Evolutionary conservation across 2,329 filamentous ascomycete species (phyloP), one percentile per base, ranked within the genome.

Genomic region (Sclerotinia sclerotiorum): DNA sequence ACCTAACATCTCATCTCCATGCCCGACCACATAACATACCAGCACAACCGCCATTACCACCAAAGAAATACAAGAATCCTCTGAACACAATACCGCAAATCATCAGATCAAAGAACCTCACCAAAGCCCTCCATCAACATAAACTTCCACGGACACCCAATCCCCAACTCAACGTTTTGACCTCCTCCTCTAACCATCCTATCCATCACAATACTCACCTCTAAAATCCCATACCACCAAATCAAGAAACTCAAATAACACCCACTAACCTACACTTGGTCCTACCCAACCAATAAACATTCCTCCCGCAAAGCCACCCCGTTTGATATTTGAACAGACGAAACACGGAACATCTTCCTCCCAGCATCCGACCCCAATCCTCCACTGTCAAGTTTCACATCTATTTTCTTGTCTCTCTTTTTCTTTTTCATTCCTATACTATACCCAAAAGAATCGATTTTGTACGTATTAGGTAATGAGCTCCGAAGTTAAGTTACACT

Each of bases 321-420:
- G 54, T 56, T 55, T 56, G 54, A 56, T 32, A n/a, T 35, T 56
- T 39, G 29, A 35, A 32, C 54, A 56, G 54, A 56, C 54, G 54
- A 56, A 56, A 56, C 54, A 56, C 54, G 32, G 32, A 56, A 56
- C 32, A 56, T 19, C 29, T 55, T 19, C 27, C 21, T 55, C 11
- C 44, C 19, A n/a, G 6, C 32, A 55, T 55, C 52, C 19, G 19
- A 32, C 5, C 46, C 19, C 46, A 21, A n/a, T 48, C 21, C 21
- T n/a, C 6, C 46, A 48, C 39, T 42, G 39, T 48, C 46, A 19
- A 48, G 21, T n/a, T 48, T 48, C 46, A 48, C 46, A 19, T n/a
- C 7, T 6, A 21, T n/a, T 21, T 48, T 10, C 21, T 35, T 15
- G 39, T 17, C 39, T 42, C 15, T 17, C 15, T 5, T 42, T 3